Conservation (phyloP, 495 filamentous ascomycete species). For the Aspergillus panamensis region DNA sequence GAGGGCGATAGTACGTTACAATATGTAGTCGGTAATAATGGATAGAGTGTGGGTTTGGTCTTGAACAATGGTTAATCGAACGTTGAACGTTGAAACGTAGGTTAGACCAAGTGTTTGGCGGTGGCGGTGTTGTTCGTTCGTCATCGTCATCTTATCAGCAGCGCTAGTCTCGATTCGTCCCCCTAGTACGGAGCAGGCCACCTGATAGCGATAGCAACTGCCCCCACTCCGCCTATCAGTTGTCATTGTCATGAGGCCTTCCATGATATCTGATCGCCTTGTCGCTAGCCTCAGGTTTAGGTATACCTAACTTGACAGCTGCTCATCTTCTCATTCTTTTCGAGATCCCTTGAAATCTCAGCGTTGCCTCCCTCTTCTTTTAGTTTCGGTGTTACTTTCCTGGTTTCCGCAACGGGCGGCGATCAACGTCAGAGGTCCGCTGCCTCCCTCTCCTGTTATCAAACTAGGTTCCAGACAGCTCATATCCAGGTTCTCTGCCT, state of each 20-base stretch:
- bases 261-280: no score
- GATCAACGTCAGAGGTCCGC: not conserved
- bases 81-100: no score
- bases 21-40: conserved; percentile 5
- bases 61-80: not conserved
- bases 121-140: no score
- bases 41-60: conserved; percentile 8
- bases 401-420: not conserved
- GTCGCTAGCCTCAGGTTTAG: no score
- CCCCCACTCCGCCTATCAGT: conserved; percentile 27
- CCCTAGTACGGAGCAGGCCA: no score
- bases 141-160: no score
- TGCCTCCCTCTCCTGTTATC: not conserved
- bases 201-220: conserved; percentile 22
- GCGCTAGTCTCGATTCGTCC: not conserved
- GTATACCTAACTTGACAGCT: not conserved
- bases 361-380: conserved; percentile 1
- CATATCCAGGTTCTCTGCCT: conserved; percentile 2
- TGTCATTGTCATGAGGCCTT: not conserved
- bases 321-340: not conserved
- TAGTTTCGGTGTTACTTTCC: not conserved
- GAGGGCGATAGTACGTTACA: conserved; percentile 3
- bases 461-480: not conserved
- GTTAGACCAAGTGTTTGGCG: no score
- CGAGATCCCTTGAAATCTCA: conserved; percentile 3